Evolutionary conservation across 441 rosid species (phyloP).

Genomic region (Bocquillonia castaneifolia): DNA sequence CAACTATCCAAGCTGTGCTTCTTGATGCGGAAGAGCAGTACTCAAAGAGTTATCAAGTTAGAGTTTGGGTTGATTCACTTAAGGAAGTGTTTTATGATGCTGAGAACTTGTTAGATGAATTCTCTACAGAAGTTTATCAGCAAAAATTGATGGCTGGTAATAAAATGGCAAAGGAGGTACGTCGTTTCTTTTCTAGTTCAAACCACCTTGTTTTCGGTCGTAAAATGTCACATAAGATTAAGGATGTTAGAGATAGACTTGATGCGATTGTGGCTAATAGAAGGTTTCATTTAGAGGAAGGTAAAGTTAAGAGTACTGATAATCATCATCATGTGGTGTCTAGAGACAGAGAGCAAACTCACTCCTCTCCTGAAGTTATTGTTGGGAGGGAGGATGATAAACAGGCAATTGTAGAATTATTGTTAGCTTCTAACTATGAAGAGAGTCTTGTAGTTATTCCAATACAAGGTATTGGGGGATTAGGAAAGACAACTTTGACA

Average conservation of each 20-base stretch:
- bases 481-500: conserved; percentile 11
- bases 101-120: background rate
- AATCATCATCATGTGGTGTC: background rate
- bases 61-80: background rate
- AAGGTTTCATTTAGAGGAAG: background rate
- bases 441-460: background rate
- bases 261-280: background rate
- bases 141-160: background rate
- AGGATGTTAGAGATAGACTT: background rate
- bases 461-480: background rate
- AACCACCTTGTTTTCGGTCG: conserved; percentile 9
- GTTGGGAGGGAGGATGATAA: conserved; percentile 5
- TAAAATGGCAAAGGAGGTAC: background rate
- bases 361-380: conserved; percentile 6
- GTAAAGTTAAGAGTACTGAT: background rate
- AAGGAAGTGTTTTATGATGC: background rate
- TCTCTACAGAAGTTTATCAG: background rate
- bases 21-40: background rate
- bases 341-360: conserved; percentile 4
- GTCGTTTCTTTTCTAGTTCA: background rate
- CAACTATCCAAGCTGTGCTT: background rate
- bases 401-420: background rate
- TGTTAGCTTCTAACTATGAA: background rate
- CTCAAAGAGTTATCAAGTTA: background rate
- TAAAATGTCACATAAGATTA: background rate